Base-by-base conservation (phyloP, 164 flowering plant species). In the Cinnamomum micranthum region DNA sequence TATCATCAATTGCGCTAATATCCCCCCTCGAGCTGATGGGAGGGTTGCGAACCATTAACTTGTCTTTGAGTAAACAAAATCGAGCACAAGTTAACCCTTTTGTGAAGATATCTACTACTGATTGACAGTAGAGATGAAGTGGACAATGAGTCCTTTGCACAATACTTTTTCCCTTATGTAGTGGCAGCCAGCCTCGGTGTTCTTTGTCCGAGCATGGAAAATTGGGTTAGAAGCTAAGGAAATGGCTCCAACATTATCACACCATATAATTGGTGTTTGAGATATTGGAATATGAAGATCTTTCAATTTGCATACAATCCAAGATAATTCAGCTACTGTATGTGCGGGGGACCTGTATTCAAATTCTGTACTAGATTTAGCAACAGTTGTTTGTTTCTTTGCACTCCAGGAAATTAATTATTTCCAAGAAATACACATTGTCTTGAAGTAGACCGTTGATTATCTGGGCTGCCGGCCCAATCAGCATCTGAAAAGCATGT, bases 201-300 rank as follows among this genome's bases (percentile, higher is more conserved):
- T 1, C 7, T 60, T 60, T 60, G 24, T 81, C 15, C 72, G 7
- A 1, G 83, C 81, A 69, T 81, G 86, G 47, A 80, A 80, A 2
- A 77, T 71, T 5, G 76, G 82, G 75, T 82, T 84, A 6, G 77
- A 75, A 28, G 72, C 86, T 11, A 80, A 50, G 27, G 5, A 73
- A 9, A 41, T 6, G 2, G 47, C 11, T 41, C 10, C 9, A 41
- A 41, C 47, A 41, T 41, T 41, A 41, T 7, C 47, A 41, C 47
- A 41, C 47, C 11, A 1, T 6, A 41, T 41, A 1, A 9, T 41
- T 41, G 47, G 47, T 9, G 11, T 1, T 9, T 41, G 9, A 41
- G 10, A 41, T 41, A 41, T 41, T 6, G 47, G 47, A 41, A 41
- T 41, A 41, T 41, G 47, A 41, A 41, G 11, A 41, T 41, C 11